A percentile compares a stretch with the other conserved stretches of the same genome.
These are phyloP conservation scores for Akanthomyces uredinophilus DNA, from an alignment of 2,329 filamentous ascomycete genomes.

Conservation along the genomic window DNA sequence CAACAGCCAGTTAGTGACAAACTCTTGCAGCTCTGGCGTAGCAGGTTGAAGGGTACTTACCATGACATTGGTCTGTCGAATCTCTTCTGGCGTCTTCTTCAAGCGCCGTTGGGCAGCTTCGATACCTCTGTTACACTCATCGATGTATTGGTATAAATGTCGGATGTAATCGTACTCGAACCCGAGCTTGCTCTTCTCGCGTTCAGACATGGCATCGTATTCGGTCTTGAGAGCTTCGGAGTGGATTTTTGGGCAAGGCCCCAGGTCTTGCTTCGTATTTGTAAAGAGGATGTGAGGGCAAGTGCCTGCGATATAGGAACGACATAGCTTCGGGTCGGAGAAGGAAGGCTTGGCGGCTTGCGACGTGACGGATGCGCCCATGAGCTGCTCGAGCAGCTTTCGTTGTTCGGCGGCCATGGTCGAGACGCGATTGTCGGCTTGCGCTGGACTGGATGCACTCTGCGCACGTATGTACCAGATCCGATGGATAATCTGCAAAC, in stretches of 20 bases:
- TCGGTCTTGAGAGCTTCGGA: slow-evolving; percentile 83
- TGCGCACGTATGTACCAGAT: background rate
- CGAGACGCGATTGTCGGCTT: background rate
- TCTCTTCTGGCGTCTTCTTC: slow-evolving; percentile 97
- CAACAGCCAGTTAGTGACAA: background rate
- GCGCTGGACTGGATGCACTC: too few relatives aligned
- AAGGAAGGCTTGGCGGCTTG: slow-evolving; percentile 79
- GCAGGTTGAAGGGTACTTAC: slow-evolving; percentile 31
- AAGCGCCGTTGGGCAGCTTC: slow-evolving; percentile 82
- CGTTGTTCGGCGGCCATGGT: slow-evolving; percentile 94
- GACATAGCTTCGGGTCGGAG: slow-evolving; percentile 89
- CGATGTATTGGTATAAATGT: slow-evolving; percentile 94
- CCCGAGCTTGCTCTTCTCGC: slow-evolving; percentile 71
- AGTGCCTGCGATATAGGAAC: slow-evolving; percentile 86
- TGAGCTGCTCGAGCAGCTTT: slow-evolving; percentile 96
- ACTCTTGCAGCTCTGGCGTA: background rate
- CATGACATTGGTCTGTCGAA: slow-evolving; percentile 85
- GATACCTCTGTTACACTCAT: slow-evolving; percentile 92
- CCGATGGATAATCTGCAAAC: background rate
- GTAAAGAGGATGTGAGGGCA: slow-evolving; percentile 99
- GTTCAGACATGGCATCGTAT: slow-evolving; percentile 68
- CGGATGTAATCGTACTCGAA: slow-evolving; percentile 97
- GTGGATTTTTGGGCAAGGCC: slow-evolving; percentile 82
- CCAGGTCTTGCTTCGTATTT: slow-evolving; percentile 96
- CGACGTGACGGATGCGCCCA: slow-evolving; percentile 69